Base-by-base conservation (phyloP, 495 filamentous ascomycete species). In the Penicillium atrosanguineum region DNA sequence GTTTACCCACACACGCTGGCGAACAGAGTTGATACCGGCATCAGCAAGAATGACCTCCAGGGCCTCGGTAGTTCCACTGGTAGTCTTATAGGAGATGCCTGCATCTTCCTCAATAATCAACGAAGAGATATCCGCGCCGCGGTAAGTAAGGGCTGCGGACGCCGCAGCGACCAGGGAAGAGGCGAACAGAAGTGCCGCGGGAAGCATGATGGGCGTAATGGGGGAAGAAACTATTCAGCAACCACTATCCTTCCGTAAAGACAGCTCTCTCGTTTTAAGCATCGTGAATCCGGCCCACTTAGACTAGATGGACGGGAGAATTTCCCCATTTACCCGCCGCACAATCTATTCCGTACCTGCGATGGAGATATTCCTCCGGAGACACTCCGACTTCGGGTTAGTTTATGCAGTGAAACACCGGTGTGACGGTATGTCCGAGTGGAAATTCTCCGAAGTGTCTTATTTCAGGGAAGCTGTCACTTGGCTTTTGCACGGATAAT, bases 101-200 rank as follows among this genome's bases (percentile, higher is more conserved):
- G 75, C 67, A 7, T 76, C 72, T 64, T 90, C 87, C 57, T 87
- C 82, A 3, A 90, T 67, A 4, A 82, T 57, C 2, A 88, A 72
- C 0, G 87, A 90, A 5, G 85, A 88, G 78, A 88, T 89, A 65
- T 91, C 87, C 2, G 86, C 85, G 2, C 87, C 86, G 56, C 79
- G 83, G 65, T 84, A 83, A 5, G 77, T 78, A 9, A 90, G 76
- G 19, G 77, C 76, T 14, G 82, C 73, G 6, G 37, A 56, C 37
- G 55, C 48, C 6, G 59, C 49, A 21, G 55, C 39, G n/a, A 73
- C 49, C n/a, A 65, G 47, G 23, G 57, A 55, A 12, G 63, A 47
- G 3, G 63, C 54, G n/a, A 59, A 21, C n/a, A 70, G 47, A 28
- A 68, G 41, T 18, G 67, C 26, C 34, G 46, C 41, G 23, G 56